These are phyloP conservation scores for Penicillium lagena DNA, from an alignment of 495 filamentous ascomycete genomes.

Conservation along the genomic window DNA sequence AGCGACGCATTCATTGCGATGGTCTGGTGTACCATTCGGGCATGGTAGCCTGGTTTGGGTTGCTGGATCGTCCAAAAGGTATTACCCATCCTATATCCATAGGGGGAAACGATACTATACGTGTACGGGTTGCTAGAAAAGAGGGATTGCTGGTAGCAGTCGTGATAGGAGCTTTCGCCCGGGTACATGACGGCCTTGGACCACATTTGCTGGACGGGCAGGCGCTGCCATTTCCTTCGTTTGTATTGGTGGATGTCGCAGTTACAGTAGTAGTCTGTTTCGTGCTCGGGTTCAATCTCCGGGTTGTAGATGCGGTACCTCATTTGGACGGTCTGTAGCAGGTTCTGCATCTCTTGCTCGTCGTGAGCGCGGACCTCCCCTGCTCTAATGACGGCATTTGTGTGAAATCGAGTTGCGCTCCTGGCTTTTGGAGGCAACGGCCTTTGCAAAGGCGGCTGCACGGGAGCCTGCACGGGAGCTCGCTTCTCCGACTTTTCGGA, in stretches of 20 bases:
- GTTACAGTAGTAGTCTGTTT: conserved; percentile 21
- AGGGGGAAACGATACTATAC: conserved; percentile 17
- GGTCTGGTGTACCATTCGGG: conserved; percentile 21
- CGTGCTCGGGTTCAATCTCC: conserved; percentile 44
- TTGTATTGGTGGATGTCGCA: conserved; percentile 29
- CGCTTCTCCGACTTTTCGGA: too few species aligned
- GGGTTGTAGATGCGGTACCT: conserved; percentile 33
- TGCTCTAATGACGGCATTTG: conserved; percentile 32
- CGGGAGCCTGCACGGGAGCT: not conserved
- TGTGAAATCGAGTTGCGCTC: conserved; percentile 3
- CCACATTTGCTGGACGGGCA: conserved; percentile 34
- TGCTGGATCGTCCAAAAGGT: conserved; percentile 6
- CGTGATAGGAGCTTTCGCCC: conserved; percentile 37
- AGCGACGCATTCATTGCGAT: conserved; percentile 21
- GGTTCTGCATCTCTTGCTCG: conserved; percentile 39
- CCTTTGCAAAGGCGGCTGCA: not conserved
- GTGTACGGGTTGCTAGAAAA: conserved; percentile 29
- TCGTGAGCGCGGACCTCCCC: conserved; percentile 26
- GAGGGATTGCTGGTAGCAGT: conserved; percentile 14
- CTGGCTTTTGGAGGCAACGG: not conserved
- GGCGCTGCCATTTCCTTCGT: conserved; percentile 23
- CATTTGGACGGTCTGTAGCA: conserved; percentile 28
- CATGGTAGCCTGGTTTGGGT: conserved; percentile 17
- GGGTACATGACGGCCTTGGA: conserved; percentile 43
- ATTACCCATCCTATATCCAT: conserved; percentile 5